Evolutionary conservation across 2,329 filamentous ascomycete genomes (phyloP), one percentile per base, ranked within the genome.

Genomic region (Paracamarosporium sp.): DNA sequence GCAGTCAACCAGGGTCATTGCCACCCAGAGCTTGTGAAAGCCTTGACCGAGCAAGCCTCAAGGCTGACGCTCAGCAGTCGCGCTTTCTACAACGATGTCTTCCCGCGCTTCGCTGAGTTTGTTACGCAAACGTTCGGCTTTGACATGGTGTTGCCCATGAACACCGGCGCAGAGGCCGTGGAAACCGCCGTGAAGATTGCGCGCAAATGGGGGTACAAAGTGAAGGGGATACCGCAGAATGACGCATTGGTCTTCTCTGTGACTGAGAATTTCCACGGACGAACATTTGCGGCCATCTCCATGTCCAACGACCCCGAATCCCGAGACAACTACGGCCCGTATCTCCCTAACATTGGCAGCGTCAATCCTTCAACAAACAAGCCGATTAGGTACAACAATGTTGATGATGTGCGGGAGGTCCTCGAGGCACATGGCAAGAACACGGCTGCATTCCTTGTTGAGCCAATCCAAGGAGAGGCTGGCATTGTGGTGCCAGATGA

Each of bases 1-100:
- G 95, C 95, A 61, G 93, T 98, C 75, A 98, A 98, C 83, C 94
- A 98, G 80, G 94, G 94, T 62, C 94, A 99, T 80, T 98, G 94
- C 80, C 94, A 99, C 81, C 95, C 95, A 5, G 93, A 96, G 81
- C 88, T 98, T 56, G 88, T 99, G 75, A 93, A 94, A 78, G 91
- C 93, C 13, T 83, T 99, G 60, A 88, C 88, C 35, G 92, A 97
- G 65, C 95, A 99, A 81, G 95, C 95, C 46, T 86, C 89, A 64
- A 90, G 93, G 36, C 82, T 98, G 72, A 97, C 94, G 0, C 86
- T 98, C 66, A 97, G 92, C 79, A 97, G 93, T 60, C 88, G 94
- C 60, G 95, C 95, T 50, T 99, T 98, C 82, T 90, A 98, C 85
- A 99, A 98, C 77, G 94, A 98, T 82, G 95, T 98, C 62, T 98